phyloP scores from a whole-genome alignment of 2,329 filamentous ascomycete genomes.

The Teratosphaeria nubilosa region DNA sequence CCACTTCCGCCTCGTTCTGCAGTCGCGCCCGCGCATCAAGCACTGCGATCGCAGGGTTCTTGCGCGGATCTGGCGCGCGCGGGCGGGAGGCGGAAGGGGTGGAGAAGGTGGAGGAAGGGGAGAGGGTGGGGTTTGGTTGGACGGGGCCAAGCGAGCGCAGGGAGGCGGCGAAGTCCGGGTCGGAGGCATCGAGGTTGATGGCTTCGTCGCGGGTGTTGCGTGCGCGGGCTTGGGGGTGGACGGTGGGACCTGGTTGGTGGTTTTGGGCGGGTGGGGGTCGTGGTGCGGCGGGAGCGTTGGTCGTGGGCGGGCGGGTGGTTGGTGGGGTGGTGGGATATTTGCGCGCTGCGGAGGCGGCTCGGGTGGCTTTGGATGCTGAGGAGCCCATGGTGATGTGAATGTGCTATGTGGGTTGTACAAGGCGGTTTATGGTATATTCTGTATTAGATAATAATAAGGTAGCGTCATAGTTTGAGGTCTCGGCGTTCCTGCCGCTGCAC shows the following conservation, averaged over 20 bases:
- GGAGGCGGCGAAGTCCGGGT: constrained; percentile 65
- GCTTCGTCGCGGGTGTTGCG: constrained; percentile 33
- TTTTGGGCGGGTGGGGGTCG: constrained; percentile 18
- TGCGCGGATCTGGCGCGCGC: constrained; percentile 24
- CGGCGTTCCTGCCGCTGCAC: background rate
- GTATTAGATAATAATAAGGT: too few relatives aligned
- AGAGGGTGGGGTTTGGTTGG: constrained; percentile 47
- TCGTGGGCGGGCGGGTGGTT: constrained; percentile 16
- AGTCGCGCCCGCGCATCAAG: constrained; percentile 43
- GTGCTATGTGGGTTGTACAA: too few relatives aligned
- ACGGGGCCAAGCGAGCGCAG: constrained; percentile 57
- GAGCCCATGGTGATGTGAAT: constrained; percentile 39
- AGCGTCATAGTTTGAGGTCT: too few relatives aligned
- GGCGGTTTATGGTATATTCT: too few relatives aligned
- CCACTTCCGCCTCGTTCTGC: constrained; percentile 43
- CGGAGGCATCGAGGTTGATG: constrained; percentile 50
- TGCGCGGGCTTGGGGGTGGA: constrained; percentile 31
- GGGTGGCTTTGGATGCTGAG: background rate
- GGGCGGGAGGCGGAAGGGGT: constrained; percentile 22
- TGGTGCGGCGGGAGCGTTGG: constrained; percentile 16
- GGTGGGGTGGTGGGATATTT: constrained; percentile 44
- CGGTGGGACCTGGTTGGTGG: constrained; percentile 29
- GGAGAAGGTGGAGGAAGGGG: constrained; percentile 43
- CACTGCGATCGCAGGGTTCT: constrained; percentile 47
- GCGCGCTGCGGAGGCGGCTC: constrained; percentile 32